Percentiles rank a stretch among this genome's conserved stretches.
These are phyloP conservation scores for Phenoliferia sp. DNA, from an alignment of 1,284 basidiomycete genomes.

Conservation along the genomic window DNA sequence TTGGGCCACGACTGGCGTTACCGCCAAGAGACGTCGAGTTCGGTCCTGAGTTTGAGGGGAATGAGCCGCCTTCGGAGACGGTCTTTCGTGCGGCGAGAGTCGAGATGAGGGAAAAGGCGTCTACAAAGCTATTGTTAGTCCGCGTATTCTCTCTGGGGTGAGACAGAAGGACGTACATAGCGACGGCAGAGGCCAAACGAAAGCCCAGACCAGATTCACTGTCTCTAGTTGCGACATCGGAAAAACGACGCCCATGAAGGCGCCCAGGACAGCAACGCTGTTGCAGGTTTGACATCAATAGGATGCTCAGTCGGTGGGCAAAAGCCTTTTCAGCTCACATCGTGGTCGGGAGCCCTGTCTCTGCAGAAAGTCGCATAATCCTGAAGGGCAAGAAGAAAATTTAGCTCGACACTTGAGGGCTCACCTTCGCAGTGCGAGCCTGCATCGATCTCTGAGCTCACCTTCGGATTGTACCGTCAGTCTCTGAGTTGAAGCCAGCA, in stretches of 20 bases:
- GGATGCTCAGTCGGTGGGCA: too few relatives aligned
- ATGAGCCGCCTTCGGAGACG: background rate
- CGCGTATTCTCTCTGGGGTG: too few relatives aligned
- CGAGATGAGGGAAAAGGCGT: background rate
- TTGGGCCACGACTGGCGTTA: background rate
- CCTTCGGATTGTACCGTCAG: background rate
- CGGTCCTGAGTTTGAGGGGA: background rate
- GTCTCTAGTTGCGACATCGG: background rate
- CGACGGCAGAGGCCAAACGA: background rate
- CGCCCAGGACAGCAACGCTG: too few relatives aligned
- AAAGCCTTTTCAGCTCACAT: too few relatives aligned
- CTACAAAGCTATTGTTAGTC: too few relatives aligned
- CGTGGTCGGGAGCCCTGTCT: background rate
- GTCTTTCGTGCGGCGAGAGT: background rate
- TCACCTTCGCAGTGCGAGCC: too few relatives aligned
- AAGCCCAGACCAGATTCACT: background rate
- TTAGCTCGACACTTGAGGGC: too few relatives aligned
- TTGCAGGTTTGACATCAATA: too few relatives aligned
- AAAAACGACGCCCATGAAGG: background rate
- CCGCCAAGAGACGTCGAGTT: background rate
- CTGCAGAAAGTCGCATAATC: background rate
- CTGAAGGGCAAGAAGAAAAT: too few relatives aligned
- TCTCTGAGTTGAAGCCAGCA: background rate
- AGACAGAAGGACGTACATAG: too few relatives aligned
- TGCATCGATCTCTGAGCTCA: too few relatives aligned